Conservation (phyloP, 2,329 filamentous ascomycete species). For the Calonectria hawksworthii region DNA sequence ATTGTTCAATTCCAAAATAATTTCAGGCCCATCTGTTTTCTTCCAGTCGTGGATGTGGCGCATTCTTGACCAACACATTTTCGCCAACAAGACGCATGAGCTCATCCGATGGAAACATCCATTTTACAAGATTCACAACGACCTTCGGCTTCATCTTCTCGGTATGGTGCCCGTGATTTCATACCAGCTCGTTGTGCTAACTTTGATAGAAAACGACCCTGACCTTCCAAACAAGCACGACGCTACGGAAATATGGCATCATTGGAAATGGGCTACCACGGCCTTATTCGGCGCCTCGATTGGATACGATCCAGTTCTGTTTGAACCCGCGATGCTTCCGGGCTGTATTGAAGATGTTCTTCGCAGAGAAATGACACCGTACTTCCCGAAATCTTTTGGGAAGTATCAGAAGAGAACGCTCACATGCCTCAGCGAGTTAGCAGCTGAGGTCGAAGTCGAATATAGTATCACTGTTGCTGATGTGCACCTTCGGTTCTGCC, state of each 20-base stretch:
- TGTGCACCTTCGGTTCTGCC: not conserved
- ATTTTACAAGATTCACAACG: not conserved
- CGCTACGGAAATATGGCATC: not conserved
- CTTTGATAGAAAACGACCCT: not conserved
- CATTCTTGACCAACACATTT: not conserved
- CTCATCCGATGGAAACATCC: not conserved
- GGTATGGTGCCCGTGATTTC: not conserved
- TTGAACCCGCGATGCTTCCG: not conserved
- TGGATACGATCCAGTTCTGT: not conserved
- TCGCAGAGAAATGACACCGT: not conserved
- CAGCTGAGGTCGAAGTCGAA: not conserved
- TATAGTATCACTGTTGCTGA: not conserved
- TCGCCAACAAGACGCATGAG: not conserved
- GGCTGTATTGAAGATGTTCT: not conserved
- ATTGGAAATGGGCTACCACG: not conserved
- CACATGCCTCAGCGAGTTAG: not conserved
- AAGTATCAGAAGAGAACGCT: not conserved
- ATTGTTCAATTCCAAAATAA: not conserved
- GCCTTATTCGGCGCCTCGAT: not conserved
- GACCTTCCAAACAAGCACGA: not conserved
- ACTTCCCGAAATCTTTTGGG: not conserved
- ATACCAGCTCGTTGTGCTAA: not conserved
- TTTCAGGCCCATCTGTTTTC: not conserved
- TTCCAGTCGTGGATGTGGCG: not conserved
- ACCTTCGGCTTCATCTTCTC: not conserved